Base-by-base conservation (phyloP, 176 grass and related monocot species). In the Luzula sylvatica region DNA sequence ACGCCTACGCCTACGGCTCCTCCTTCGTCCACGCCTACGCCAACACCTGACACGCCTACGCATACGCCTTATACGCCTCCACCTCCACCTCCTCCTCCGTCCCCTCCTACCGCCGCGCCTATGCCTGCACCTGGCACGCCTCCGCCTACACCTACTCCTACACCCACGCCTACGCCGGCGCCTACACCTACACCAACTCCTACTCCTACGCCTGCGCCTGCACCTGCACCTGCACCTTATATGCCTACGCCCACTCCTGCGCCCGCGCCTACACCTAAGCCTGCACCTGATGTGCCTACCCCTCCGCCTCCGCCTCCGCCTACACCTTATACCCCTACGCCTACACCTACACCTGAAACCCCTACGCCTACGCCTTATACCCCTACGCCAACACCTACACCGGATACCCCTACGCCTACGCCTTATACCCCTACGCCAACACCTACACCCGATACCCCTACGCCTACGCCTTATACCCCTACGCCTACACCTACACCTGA, bases 21-120 rank as follows among this genome's bases (percentile, higher is more conserved):
- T n/a, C n/a, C n/a, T n/a, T n/a, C n/a, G 52, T 80, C 5, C 65
- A 79, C 70, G 58, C 17, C 20, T 78, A 71, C 51, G 74, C 78
- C 58, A 65, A 69, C 13, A 17, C 47, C 1, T 14, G 18, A 7
- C 75, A 78, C 3, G 48, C 44, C 4, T 50, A 20, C 0, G 23
- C 55, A 38, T 80, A 75, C 70, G 67, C 4, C 42, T 25, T 49
- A 38, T 41, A 66, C 15, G 81, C 70, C 40, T 0, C 23, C 19
- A 16, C 20, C 6, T 66, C 57, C 2, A 52, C 71, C 26, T 58
- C 79, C 12, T 13, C 74, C 51, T 66, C 79, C 6, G 25, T 78
- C 62, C 46, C 75, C 0, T 3, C 11, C 35, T 66, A 53, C 65
- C 38, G 30, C 1, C 8, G 29, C 7, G 29, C 8, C 24, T 85